Evolutionary conservation across 2,329 filamentous ascomycete species (phyloP).

Genomic region (Cladosporium sp.): DNA sequence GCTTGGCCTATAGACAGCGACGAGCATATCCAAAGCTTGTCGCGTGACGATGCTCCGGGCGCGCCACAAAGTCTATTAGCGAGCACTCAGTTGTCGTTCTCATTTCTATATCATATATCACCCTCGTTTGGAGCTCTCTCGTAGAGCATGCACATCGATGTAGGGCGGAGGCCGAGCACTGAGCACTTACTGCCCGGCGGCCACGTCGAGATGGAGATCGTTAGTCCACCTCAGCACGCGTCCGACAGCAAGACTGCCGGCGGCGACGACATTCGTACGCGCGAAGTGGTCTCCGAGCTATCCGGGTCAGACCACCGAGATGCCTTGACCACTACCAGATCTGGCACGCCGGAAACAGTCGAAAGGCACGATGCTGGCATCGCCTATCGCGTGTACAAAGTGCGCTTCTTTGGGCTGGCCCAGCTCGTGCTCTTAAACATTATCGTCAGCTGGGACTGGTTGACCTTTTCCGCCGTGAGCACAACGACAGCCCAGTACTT

Average conservation of each 20-base stretch:
- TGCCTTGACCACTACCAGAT: neutral
- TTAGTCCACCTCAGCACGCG: neutral
- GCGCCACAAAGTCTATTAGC: neutral
- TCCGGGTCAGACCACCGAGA: neutral
- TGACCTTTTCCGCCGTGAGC: conserved; percentile 84
- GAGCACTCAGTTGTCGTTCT: neutral
- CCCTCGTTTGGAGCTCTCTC: neutral
- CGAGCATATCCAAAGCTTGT: neutral
- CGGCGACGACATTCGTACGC: neutral
- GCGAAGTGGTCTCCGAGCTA: neutral
- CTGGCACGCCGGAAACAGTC: neutral
- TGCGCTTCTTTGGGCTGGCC: conserved; percentile 80
- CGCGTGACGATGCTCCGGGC: neutral
- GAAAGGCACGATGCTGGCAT: neutral
- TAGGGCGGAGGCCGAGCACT: conserved; percentile 8
- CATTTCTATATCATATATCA: neutral
- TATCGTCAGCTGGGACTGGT: conserved; percentile 94
- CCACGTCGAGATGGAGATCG: conserved; percentile 4
- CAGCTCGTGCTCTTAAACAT: conserved; percentile 87
- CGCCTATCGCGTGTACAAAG: conserved; percentile 64
- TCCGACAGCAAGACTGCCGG: neutral
- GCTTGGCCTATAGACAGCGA: neutral
- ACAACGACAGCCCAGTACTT: conserved; percentile 72
- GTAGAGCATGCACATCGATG: conserved; percentile 12
- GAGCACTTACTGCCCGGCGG: conserved; percentile 6